These are phyloP conservation scores for Lantana camara DNA, from an alignment of 257 asterid genomes.

Conservation along the genomic window DNA sequence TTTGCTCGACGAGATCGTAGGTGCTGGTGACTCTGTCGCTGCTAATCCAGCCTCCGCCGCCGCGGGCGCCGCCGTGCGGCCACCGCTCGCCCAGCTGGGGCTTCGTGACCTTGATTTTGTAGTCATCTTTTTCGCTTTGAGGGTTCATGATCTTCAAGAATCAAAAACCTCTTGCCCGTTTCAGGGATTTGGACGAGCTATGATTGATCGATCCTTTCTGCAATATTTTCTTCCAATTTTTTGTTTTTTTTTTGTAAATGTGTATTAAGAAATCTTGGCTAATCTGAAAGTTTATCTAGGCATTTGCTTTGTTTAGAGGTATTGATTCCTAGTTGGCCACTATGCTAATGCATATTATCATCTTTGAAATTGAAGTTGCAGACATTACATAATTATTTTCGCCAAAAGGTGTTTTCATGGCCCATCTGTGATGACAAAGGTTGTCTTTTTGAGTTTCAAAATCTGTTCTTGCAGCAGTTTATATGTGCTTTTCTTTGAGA, in stretches of 20 bases:
- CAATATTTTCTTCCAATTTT: background rate
- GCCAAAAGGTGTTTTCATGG: constrained; percentile 34
- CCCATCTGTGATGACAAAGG: constrained; percentile 47
- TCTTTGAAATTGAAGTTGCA: background rate
- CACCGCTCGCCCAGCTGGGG: constrained; percentile 78
- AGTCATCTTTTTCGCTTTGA: constrained; percentile 48
- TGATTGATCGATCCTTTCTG: no score
- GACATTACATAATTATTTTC: background rate
- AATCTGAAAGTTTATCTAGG: background rate
- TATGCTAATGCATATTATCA: background rate
- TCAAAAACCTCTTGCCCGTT: background rate
- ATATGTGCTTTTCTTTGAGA: constrained; percentile 26
- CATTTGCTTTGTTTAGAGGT: constrained; percentile 28
- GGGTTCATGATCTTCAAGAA: constrained; percentile 30
- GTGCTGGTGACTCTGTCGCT: constrained; percentile 63
- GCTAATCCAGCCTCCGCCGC: constrained; percentile 66
- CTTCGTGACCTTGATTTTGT: constrained; percentile 63
- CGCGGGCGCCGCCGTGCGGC: constrained; percentile 73
- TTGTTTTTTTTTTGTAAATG: no score
- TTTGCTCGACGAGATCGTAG: constrained; percentile 89
- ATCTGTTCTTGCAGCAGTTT: constrained; percentile 2
- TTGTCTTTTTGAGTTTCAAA: constrained; percentile 38
- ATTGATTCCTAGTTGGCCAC: constrained; percentile 26
- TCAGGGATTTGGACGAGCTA: background rate
- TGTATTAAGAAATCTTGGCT: background rate